A percentile compares a stretch with the other conserved stretches of the same genome.
These are phyloP conservation scores for Volvariella volvacea DNA, from an alignment of 1,284 basidiomycete genomes.

Conservation along the genomic window DNA sequence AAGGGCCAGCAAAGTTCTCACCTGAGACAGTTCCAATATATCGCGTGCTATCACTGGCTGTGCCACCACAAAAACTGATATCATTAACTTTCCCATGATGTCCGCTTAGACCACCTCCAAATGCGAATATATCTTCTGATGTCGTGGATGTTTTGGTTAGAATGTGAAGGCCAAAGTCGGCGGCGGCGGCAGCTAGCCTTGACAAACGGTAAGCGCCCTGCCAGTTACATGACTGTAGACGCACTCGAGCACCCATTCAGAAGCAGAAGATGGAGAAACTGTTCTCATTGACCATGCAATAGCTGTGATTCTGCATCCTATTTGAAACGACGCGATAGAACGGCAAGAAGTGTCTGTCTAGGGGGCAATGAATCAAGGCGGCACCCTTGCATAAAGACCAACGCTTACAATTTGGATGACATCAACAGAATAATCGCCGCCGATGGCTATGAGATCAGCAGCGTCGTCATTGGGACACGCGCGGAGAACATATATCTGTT, in stretches of 20 bases:
- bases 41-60: constrained; percentile 52
- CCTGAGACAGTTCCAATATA: constrained; percentile 78
- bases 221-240: constrained; percentile 16
- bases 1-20: constrained; percentile 19
- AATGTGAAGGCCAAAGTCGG: constrained; percentile 63
- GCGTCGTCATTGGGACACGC: constrained; percentile 60
- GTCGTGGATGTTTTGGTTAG: constrained; percentile 47
- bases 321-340: constrained; percentile 61
- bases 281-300: constrained; percentile 72
- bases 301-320: constrained; percentile 65
- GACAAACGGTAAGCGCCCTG: constrained; percentile 4
- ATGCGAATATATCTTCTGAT: constrained; percentile 53
- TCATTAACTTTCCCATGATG: constrained; percentile 71
- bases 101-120: constrained; percentile 71
- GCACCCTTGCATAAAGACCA: constrained; percentile 10
- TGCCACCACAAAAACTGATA: constrained; percentile 70
- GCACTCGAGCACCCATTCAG: constrained; percentile 68
- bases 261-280: constrained; percentile 54
- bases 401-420: constrained; percentile 54
- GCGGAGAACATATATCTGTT: constrained; percentile 53
- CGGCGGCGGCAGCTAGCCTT: constrained; percentile 61
- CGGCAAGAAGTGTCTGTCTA: constrained; percentile 35
- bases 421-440: constrained; percentile 64
- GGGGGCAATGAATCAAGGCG: constrained; percentile 8
- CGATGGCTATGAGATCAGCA: constrained; percentile 61